Conservation (phyloP, 2,329 filamentous ascomycete species). For the Cadophora gregata region DNA sequence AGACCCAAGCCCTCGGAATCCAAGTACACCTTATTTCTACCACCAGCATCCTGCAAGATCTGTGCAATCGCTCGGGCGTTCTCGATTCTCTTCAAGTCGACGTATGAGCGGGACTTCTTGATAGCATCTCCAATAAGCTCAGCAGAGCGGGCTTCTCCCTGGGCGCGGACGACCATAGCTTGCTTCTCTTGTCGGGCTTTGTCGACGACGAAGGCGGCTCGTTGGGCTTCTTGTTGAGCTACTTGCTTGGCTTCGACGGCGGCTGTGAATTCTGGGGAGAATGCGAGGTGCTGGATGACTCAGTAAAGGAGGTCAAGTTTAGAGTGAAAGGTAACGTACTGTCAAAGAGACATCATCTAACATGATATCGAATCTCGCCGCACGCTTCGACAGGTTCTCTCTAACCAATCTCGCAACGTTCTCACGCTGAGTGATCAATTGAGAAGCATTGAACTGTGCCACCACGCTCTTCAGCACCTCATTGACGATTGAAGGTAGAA, state of each 20-base stretch:
- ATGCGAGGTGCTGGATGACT: constrained; percentile 65
- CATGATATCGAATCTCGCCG: constrained; percentile 95
- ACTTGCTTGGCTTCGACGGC: constrained; percentile 78
- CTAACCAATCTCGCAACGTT: constrained; percentile 90
- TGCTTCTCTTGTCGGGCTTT: constrained; percentile 99
- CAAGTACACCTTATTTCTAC: constrained; percentile 92
- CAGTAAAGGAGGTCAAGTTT: neutral
- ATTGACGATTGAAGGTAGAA: constrained; percentile 96
- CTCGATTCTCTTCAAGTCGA: constrained; percentile 97
- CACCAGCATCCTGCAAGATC: constrained; percentile 83
- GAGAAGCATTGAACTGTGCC: constrained; percentile 97
- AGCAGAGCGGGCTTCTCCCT: constrained; percentile 97
- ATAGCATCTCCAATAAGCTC: constrained; percentile 98
- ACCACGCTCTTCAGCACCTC: constrained; percentile 99
- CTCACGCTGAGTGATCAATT: constrained; percentile 98
- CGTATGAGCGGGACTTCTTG: constrained; percentile 98
- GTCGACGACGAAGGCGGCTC: constrained; percentile 97
- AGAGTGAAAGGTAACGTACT: constrained; percentile 56
- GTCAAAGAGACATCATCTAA: constrained; percentile 97
- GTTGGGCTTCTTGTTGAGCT: constrained; percentile 90
- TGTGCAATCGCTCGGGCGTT: constrained; percentile 90
- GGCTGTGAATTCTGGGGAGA: constrained; percentile 76
- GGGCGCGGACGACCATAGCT: constrained; percentile 95
- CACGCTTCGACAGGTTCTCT: constrained; percentile 89
- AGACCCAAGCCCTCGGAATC: constrained; percentile 90